Conservation (phyloP, 805 yeast species). For the Lachancea quebecensis region DNA sequence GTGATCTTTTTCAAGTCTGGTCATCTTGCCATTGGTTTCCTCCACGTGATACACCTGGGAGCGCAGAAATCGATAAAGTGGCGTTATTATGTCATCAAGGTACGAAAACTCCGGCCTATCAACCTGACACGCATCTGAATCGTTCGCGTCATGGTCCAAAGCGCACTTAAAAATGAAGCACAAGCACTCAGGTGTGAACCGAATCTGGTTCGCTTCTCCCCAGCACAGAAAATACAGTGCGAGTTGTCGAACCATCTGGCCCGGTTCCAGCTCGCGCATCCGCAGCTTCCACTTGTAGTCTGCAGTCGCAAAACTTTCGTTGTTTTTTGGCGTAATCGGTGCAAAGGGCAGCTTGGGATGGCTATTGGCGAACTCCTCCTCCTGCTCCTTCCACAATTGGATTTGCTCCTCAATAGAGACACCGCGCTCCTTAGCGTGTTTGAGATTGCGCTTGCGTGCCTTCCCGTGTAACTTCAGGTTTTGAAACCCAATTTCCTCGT, state of each 20-base stretch:
- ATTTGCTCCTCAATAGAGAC: slow-evolving; percentile 30
- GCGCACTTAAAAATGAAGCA: slow-evolving; percentile 83
- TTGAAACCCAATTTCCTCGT: slow-evolving; percentile 56
- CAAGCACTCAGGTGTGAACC: slow-evolving; percentile 85
- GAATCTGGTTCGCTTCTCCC: slow-evolving; percentile 84
- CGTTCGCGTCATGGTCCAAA: slow-evolving; percentile 56
- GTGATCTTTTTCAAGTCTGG: slow-evolving; percentile 67
- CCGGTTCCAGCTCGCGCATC: slow-evolving; percentile 48
- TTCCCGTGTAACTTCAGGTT: slow-evolving; percentile 48
- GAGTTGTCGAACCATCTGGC: slow-evolving; percentile 60
- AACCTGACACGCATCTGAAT: slow-evolving; percentile 26
- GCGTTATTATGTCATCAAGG: slow-evolving; percentile 66
- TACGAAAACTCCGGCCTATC: slow-evolving; percentile 41
- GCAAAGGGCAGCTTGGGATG: slow-evolving; percentile 52
- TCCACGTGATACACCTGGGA: slow-evolving; percentile 53
- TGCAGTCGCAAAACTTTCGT: slow-evolving; percentile 61
- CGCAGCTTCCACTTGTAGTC: slow-evolving; percentile 72
- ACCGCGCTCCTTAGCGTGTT: slow-evolving; percentile 37
- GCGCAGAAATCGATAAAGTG: slow-evolving; percentile 60
- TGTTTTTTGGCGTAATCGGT: slow-evolving; percentile 61
- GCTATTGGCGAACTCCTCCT: slow-evolving; percentile 41
- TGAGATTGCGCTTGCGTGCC: slow-evolving; percentile 37
- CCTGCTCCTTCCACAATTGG: slow-evolving; percentile 40
- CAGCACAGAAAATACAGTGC: slow-evolving; percentile 68
- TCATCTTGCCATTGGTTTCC: slow-evolving; percentile 41